Conservation (phyloP, 2,329 filamentous ascomycete genomes). For the Ophiocordyceps unilateralis region DNA sequence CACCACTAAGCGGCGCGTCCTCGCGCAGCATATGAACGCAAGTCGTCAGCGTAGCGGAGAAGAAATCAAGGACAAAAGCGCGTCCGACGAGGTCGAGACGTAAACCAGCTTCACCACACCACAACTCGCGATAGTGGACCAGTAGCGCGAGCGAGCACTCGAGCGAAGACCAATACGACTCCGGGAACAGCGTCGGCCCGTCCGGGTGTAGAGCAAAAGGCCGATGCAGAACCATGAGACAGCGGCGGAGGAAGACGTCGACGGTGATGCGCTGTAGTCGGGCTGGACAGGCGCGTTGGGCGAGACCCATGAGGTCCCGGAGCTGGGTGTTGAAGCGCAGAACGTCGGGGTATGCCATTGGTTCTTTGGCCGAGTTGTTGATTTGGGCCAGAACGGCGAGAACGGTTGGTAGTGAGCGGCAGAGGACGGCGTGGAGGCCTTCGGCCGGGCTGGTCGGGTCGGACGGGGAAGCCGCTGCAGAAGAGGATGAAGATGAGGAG, state of each 20-base stretch:
- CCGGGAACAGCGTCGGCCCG: slow-evolving; percentile 14
- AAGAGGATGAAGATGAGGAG: not conserved
- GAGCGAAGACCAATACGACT: slow-evolving; percentile 19
- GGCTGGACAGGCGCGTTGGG: slow-evolving; percentile 11
- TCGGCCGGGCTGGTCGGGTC: slow-evolving; percentile 10
- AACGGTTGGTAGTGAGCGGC: slow-evolving; percentile 14
- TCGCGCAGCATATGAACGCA: slow-evolving; percentile 16
- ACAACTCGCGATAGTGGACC: slow-evolving; percentile 18
- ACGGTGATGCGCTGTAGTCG: slow-evolving; percentile 16
- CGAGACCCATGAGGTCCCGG: slow-evolving; percentile 15
- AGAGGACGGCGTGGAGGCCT: slow-evolving; percentile 15
- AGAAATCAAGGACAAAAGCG: slow-evolving; percentile 18
- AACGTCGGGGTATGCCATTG: slow-evolving; percentile 16
- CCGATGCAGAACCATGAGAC: slow-evolving; percentile 18
- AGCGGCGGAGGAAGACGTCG: slow-evolving; percentile 17
- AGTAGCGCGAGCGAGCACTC: slow-evolving; percentile 18
- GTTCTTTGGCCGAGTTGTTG: slow-evolving; percentile 12
- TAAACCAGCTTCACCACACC: slow-evolving; percentile 10
- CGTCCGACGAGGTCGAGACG: slow-evolving; percentile 15
- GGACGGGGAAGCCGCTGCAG: slow-evolving; percentile 5
- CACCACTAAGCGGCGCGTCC: slow-evolving; percentile 15
- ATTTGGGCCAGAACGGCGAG: slow-evolving; percentile 13
- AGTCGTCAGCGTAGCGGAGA: slow-evolving; percentile 17
- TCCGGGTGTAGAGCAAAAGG: slow-evolving; percentile 17
- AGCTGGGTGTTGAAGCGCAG: slow-evolving; percentile 15